Percentiles rank a stretch among this genome's conserved stretches.
Conservation (phyloP, 169 alveolate genomes). For the Plasmodium vivax region DNA sequence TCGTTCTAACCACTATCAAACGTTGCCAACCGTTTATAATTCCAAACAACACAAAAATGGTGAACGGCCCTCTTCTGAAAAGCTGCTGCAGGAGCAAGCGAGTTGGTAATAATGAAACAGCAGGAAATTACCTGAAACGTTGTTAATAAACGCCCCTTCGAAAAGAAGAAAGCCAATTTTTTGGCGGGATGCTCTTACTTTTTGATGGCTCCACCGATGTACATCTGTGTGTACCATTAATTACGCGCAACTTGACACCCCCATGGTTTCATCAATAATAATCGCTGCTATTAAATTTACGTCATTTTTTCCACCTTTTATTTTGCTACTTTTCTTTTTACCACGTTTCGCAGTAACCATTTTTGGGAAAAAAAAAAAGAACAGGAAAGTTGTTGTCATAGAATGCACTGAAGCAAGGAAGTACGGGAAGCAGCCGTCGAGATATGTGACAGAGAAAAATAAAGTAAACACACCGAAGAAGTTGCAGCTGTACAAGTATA, state of each 20-base stretch:
- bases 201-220: background rate
- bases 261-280: background rate
- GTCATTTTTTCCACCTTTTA: background rate
- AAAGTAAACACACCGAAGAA: slow-evolving; percentile 85
- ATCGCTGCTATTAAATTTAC: background rate
- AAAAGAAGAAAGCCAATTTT: background rate
- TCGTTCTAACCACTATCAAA: slow-evolving; percentile 10
- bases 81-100: slow-evolving; percentile 17
- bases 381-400: slow-evolving; percentile 79
- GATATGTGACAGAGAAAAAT: slow-evolving; percentile 84
- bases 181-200: background rate
- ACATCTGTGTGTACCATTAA: background rate
- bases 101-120: slow-evolving; percentile 19
- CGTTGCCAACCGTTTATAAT: slow-evolving; percentile 11
- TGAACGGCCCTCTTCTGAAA: background rate
- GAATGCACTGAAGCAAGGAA: slow-evolving; percentile 86
- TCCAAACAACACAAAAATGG: slow-evolving; percentile 15
- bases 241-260: background rate
- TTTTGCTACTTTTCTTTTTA: background rate
- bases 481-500: slow-evolving; percentile 84
- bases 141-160: background rate
- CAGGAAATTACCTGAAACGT: background rate
- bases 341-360: slow-evolving; percentile 16
- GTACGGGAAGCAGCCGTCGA: slow-evolving; percentile 82
- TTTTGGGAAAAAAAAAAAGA: slow-evolving; percentile 66